Conservation (phyloP, 352 stramenopile species). For the Globisporangium splendens region DNA sequence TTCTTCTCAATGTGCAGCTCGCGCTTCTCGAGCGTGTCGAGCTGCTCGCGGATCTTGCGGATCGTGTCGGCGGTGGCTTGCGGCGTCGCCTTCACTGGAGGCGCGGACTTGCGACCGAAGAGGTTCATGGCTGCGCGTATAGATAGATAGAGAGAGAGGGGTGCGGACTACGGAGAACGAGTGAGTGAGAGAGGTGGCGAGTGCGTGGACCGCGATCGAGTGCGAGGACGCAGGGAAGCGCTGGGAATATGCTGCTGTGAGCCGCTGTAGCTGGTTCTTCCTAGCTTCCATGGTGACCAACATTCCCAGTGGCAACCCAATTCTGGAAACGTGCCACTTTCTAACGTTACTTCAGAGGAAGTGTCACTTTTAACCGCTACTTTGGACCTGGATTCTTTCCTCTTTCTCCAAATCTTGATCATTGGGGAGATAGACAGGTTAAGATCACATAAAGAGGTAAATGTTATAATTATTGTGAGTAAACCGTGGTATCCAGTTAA, state of each 20-base stretch:
- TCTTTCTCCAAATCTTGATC: no score
- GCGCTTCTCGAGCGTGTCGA: conserved; percentile 91
- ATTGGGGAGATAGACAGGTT: no score
- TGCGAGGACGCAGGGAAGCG: no score
- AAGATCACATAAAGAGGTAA: no score
- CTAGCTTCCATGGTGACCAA: background rate
- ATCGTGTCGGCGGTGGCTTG: conserved; percentile 87
- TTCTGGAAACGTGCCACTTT: background rate
- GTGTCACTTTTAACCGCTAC: no score
- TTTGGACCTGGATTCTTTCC: no score
- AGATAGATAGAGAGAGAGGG: background rate
- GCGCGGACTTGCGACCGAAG: conserved; percentile 76
- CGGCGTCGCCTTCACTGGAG: conserved; percentile 45
- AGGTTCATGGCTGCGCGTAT: conserved; percentile 59
- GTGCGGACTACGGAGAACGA: background rate
- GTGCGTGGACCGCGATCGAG: background rate
- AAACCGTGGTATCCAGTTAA: no score
- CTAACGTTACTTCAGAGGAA: background rate
- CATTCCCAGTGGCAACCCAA: background rate
- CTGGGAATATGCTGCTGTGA: background rate
- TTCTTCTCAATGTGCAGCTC: conserved; percentile 97
- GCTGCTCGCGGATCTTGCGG: conserved; percentile 85
- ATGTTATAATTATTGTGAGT: no score
- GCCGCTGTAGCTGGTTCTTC: background rate
- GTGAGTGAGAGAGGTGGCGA: background rate